Conservation (phyloP, 148 eudicot genomes). For the Rhododendron ferrugineum region DNA sequence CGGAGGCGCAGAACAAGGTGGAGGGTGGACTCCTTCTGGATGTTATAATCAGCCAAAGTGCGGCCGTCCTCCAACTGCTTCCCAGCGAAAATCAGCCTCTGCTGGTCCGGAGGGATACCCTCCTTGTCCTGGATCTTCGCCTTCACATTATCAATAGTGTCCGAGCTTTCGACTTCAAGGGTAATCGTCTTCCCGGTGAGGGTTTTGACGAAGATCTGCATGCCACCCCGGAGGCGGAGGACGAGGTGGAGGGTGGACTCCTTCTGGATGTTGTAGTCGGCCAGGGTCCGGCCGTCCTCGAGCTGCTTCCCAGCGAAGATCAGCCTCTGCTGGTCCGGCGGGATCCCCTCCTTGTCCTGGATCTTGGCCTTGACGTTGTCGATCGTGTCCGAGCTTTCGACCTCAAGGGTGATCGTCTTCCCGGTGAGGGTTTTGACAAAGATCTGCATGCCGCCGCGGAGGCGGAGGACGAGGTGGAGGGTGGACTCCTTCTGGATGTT, state of each 20-base stretch:
- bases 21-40: conserved; percentile 11
- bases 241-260: not conserved
- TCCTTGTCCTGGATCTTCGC: conserved; percentile 4
- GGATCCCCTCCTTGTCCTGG: not conserved
- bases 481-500: conserved; percentile 19
- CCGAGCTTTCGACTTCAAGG: not conserved
- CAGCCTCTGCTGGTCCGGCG: not conserved
- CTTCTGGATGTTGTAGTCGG: conserved; percentile 40
- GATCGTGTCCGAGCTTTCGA: not conserved
- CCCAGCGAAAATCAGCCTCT: conserved; percentile 2
- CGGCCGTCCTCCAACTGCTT: conserved; percentile 15
- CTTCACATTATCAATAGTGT: conserved; percentile 4
- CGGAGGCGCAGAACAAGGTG: conserved; percentile 15
- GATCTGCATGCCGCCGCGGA: conserved; percentile 19
- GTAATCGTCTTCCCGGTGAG: not conserved
- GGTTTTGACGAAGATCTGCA: not conserved
- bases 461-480: conserved; percentile 13
- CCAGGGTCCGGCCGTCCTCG: conserved; percentile 36
- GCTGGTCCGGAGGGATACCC: not conserved
- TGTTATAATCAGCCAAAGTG: conserved; percentile 10
- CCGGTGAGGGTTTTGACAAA: conserved; percentile 10
- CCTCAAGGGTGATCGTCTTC: not conserved
- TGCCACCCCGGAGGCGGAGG: not conserved
- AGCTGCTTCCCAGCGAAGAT: conserved; percentile 30
- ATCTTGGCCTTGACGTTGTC: not conserved